Conservation (phyloP, 768 basidiomycete species). For the Mycena venus region DNA sequence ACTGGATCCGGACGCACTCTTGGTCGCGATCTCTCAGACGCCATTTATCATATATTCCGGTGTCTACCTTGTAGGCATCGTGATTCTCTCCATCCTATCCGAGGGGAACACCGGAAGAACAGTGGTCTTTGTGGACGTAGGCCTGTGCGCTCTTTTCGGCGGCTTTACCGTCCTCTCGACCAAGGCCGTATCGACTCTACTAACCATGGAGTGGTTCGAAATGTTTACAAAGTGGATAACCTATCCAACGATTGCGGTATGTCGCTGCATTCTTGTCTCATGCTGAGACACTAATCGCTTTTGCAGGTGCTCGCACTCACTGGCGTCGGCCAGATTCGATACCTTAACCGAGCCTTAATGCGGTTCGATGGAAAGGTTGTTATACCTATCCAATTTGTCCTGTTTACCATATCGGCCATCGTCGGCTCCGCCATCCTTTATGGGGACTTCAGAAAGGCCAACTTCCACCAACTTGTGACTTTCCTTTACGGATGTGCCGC, state of each 20-base stretch:
- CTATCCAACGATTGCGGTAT: conserved; percentile 81
- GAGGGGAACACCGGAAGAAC: conserved; percentile 71
- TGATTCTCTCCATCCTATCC: conserved; percentile 76
- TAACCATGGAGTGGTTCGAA: conserved; percentile 82
- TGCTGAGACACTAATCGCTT: background rate
- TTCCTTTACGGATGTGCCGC: conserved; percentile 90
- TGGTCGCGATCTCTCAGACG: conserved; percentile 76
- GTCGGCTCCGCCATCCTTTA: conserved; percentile 94
- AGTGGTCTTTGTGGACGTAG: conserved; percentile 89
- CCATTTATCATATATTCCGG: conserved; percentile 84
- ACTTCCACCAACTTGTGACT: conserved; percentile 85
- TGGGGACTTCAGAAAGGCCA: conserved; percentile 89
- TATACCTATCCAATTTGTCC: conserved; percentile 94
- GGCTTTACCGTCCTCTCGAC: conserved; percentile 96
- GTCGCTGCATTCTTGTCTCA: conserved; percentile 34
- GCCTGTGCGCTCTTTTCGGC: conserved; percentile 90
- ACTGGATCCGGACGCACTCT: conserved; percentile 75
- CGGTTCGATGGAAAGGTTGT: conserved; percentile 95
- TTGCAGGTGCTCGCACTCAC: conserved; percentile 76
- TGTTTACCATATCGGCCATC: conserved; percentile 95
- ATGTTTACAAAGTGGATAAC: conserved; percentile 88
- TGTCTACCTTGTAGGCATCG: conserved; percentile 68
- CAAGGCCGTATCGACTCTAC: conserved; percentile 89
- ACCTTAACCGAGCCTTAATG: conserved; percentile 90
- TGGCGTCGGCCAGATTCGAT: conserved; percentile 87